phyloP scores from a whole-genome alignment of 129 eudicot species.

The Silybum marianum region DNA sequence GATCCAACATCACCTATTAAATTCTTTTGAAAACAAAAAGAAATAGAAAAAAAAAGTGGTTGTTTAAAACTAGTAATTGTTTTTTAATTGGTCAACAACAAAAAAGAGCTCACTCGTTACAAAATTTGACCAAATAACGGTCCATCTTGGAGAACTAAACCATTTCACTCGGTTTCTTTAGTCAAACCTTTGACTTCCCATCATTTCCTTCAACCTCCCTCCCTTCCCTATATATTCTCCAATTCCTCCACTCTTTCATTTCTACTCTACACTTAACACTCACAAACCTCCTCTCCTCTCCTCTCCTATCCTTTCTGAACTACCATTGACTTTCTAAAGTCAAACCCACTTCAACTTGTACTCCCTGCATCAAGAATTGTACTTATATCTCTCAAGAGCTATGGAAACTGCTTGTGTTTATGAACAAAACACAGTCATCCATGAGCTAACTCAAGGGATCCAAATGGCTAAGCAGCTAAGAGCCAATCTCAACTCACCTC shows the following conservation, averaged over 20 bases:
- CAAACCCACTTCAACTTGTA: conserved; percentile 9
- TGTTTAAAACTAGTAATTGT: neutral
- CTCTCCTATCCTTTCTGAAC: too few species aligned
- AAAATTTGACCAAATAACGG: conserved; percentile 18
- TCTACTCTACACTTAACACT: neutral
- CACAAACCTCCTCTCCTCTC: neutral
- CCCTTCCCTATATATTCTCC: neutral
- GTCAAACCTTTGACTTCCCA: conserved; percentile 24
- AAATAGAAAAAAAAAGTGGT: neutral
- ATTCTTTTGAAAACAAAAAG: neutral
- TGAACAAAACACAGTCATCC: conserved; percentile 43
- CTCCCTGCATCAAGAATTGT: conserved; percentile 1
- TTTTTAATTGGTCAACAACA: neutral
- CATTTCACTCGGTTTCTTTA: conserved; percentile 24
- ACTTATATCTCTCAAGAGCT: neutral
- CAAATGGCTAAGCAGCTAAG: conserved; percentile 63
- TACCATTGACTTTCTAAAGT: neutral
- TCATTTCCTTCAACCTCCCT: neutral
- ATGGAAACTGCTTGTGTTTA: conserved; percentile 50
- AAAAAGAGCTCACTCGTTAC: conserved; percentile 19
- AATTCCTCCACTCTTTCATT: neutral
- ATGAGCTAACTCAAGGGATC: conserved; percentile 71
- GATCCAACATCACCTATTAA: too few species aligned
- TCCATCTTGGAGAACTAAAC: conserved; percentile 16
- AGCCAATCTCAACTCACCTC: conserved; percentile 42